Percentiles rank a stretch among this genome's conserved stretches.
Evolutionary conservation across 768 basidiomycete genomes (phyloP).

Genomic region (Tremella mesenterica): DNA sequence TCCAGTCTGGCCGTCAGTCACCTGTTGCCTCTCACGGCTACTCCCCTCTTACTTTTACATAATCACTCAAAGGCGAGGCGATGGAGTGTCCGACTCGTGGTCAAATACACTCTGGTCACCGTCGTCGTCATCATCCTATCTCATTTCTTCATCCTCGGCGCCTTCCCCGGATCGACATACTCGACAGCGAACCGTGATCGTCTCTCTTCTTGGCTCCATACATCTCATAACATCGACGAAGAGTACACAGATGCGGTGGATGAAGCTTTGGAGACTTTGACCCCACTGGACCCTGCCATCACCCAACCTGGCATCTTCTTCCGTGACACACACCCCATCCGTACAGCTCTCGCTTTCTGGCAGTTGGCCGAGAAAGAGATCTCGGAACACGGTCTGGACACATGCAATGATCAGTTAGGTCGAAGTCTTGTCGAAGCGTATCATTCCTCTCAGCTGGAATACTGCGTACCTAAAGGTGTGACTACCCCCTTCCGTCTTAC

Average conservation of each 20-base stretch:
- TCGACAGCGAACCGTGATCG: no score
- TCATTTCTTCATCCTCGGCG: constrained; percentile 19
- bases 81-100: not conserved
- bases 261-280: no score
- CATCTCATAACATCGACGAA: not conserved
- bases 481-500: not conserved
- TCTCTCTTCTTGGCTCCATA: constrained; percentile 1
- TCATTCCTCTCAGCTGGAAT: constrained; percentile 14
- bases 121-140: constrained; percentile 6
- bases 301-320: constrained; percentile 24
- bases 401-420: constrained; percentile 27
- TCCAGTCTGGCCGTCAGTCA: not conserved
- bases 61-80: not conserved
- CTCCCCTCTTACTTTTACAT: not conserved
- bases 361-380: constrained; percentile 28
- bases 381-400: constrained; percentile 15
- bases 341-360: constrained; percentile 20
- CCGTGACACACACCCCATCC: constrained; percentile 26
- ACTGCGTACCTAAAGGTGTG: constrained; percentile 10
- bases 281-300: constrained; percentile 12
- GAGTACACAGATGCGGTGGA: constrained; percentile 2
- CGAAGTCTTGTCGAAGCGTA: constrained; percentile 26
- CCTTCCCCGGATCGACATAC: constrained; percentile 10
- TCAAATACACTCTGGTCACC: constrained; percentile 10
- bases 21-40: not conserved